Base-by-base conservation (phyloP, 768 basidiomycete genomes). In the Infundibulicybe gibba region DNA sequence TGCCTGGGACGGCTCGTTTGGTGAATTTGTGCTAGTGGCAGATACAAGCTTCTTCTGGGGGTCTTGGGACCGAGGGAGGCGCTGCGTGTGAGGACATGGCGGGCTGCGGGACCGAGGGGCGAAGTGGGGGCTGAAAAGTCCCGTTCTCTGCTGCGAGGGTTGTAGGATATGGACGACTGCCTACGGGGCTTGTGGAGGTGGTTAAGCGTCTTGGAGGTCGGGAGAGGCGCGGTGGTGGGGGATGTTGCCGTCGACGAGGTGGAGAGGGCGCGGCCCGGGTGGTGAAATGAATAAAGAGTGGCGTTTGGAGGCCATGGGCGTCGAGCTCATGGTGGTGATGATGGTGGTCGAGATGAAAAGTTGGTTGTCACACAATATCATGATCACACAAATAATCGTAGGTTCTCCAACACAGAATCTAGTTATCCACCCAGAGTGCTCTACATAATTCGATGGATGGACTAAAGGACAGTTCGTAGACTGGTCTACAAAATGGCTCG, bases 91-190 rank as follows among this genome's bases (percentile, higher is more conserved):
- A 60, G 56, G n/a, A 41, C 39, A 43, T 48, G 41, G 5, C 53
- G 47, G 17, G 52, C 49, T 13, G 49, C 50, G 2, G 43, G 25
- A 25, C 25, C 25, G 25, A 25, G 25, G 25, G 25, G 25, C 4
- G 49, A 50, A 1, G 50, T 47, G 8, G 62, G 45, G 16, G 48
- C 45, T 3, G 35, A 6, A 35, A 32, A 50, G 32, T 63, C 54
- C n/a, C 60, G 55, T 32, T 40, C 44, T 32, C 57, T 60, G 13
- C 71, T 59, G 37, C 58, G 56, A 46, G 68, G 59, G 50, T 67
- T 64, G 49, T 82, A 82, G 2, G 75, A 75, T 39, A 83, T 82
- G 1, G 79, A 77, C 11, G 80, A 78, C 54, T 78, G 75, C 32
- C 76, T 67, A 32, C 75, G 69, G 32, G 62, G 45, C n/a, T 53